Conservation (phyloP, 208 protist genomes). For the Entamoeba histolytica region DNA sequence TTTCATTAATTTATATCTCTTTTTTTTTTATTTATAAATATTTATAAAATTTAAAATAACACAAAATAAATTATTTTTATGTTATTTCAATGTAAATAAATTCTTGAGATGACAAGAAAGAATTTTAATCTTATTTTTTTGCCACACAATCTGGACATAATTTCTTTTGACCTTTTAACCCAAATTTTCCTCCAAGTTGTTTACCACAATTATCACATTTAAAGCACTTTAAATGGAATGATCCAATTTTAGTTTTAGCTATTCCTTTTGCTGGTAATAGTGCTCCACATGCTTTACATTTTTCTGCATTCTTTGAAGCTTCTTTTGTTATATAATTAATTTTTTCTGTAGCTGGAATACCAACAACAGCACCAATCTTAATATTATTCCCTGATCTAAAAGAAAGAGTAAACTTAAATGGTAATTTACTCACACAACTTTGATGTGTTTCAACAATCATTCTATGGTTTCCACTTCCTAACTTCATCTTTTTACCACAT, state of each 20-base stretch:
- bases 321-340: neutral
- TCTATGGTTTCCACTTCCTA: neutral
- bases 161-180: neutral
- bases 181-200: neutral
- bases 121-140: neutral
- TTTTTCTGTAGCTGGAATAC: neutral
- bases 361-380: neutral
- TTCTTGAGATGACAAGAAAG: too few species aligned
- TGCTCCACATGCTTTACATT: neutral
- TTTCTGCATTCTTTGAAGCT: neutral
- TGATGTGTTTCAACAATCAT: neutral
- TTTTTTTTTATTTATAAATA: too few species aligned
- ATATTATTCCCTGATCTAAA: neutral
- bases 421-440: neutral
- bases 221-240: neutral
- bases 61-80: too few species aligned
- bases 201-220: neutral
- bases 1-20: too few species aligned
- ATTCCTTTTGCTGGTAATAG: neutral
- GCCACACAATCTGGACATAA: neutral
- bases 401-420: neutral
- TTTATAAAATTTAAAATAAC: too few species aligned
- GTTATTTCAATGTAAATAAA: too few species aligned
- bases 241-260: neutral
- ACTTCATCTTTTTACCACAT: neutral